Evolutionary conservation across 208 protist species (phyloP), one percentile per base, ranked within the genome.

Genomic region (Zelonia costaricensis): DNA sequence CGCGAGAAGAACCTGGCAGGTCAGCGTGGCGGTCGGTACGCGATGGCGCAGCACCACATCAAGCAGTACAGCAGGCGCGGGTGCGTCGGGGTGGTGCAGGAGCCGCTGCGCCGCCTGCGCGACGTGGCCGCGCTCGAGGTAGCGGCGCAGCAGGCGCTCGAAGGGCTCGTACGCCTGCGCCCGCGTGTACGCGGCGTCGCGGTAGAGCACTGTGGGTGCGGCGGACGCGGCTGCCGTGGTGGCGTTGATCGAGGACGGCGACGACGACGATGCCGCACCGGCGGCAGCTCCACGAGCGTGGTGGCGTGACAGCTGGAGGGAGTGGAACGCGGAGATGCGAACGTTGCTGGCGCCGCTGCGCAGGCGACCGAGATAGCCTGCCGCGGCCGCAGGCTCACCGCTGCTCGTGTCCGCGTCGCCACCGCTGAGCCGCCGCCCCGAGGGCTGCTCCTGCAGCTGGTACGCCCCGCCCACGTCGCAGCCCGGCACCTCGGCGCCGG

Each of bases 1-100:
- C 4, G 83, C 67, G 27, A 74, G 47, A 45, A 93, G 57, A 23
- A 66, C 78, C 48, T 76, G 62, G 16, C 44, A 54, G 0, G 76
- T 76, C n/a, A 93, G 49, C n/a, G 51, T n/a, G 9, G 48, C 44
- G n/a, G 68, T 82, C 43, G 87, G 82, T 1, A 70, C 59, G 31
- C 84, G 71, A 43, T 87, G 74, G 20, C 36, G 62, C 66, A 91
- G 44, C 0, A 93, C 58, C 9, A n/a, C 40, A 18, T 78, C 56
- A 10, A 95, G 71, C 42, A 89, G 38, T 33, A 82, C 73, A 0
- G 74, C 65, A 0, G 85, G 88, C 0, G 80, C 69, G 16, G 84
- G 83, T 28, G 80, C 85, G 9, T 92, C 75, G 6, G 76, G 80
- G 62, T 92, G 85, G 27, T 69, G 58, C 9, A 94, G 47, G 33